Base-by-base conservation (phyloP, 306 rosid species). In the Arachis stenosperma region DNA sequence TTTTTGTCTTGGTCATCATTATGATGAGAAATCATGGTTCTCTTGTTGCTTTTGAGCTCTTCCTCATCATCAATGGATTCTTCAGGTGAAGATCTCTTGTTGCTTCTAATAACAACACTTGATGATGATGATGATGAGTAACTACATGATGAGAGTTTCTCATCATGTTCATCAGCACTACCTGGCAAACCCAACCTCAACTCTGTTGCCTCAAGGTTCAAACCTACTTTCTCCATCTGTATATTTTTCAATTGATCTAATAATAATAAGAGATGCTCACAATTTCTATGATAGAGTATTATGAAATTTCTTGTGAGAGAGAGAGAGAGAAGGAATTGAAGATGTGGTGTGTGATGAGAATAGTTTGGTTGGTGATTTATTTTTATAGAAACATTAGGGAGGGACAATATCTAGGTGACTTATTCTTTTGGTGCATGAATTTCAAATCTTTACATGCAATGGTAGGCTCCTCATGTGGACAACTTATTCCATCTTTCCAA, bases 151-250 rank as follows among this genome's bases (percentile, higher is more conserved):
- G 37, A 33, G 67, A 53, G 13, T 11, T 11, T 48, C 15, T 12
- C 54, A 47, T 47, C 52, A 48, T 4, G 54, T 6, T 48, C 54
- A 48, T 81, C 71, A 33, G 37, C 37, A 41, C 76, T 73, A 7
- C 90, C 90, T 0, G 90, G 90, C 81, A 86, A 71, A 8, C 93
- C 93, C 70, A 88, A 61, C 64, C 83, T 82, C 51, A 88, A 84
- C 85, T 84, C 86, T 33, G 83, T 80, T 33, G 55, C 86, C 82
- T 67, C 69, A 48, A 86, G 50, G 52, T 84, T 84, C 51, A 81
- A 70, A 52, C 75, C 37, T 33, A 33, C 54, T 48, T 3, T 48
- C 55, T 80, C 82, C 87, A 52, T 48, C 5, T 11, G 3, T 12
- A 33, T 33, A 2, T 2, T 33, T 33, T 33, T 33, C 37, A 33